phyloP scores from a whole-genome alignment of 768 basidiomycete genomes.

The Panaeolus cyanescens region DNA sequence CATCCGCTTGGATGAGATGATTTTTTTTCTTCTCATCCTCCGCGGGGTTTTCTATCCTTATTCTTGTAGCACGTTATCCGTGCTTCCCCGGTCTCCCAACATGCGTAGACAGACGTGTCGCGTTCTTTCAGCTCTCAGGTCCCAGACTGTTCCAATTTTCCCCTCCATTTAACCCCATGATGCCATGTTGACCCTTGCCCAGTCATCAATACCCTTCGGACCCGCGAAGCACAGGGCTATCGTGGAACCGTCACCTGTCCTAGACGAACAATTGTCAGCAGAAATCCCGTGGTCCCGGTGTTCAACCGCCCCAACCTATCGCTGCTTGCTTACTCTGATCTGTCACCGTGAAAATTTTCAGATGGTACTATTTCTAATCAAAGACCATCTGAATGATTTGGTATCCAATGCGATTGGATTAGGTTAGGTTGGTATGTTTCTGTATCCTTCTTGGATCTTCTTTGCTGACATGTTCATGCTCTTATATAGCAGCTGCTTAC shows the following conservation, averaged over 20 bases:
- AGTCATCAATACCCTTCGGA: neutral
- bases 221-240: neutral
- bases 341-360: neutral
- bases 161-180: neutral
- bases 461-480: neutral
- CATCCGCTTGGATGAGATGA: neutral
- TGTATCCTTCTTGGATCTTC: neutral
- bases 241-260: neutral
- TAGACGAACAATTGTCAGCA: neutral
- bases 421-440: neutral
- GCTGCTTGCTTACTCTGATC: neutral
- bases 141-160: neutral
- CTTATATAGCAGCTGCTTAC: neutral
- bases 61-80: slow-evolving; percentile 1
- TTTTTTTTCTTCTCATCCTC: neutral
- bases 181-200: neutral
- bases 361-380: neutral
- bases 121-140: neutral
- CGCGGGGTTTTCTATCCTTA: neutral
- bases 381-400: neutral
- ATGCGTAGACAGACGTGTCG: slow-evolving; percentile 1
- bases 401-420: neutral
- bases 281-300: neutral
- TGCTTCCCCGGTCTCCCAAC: slow-evolving; percentile 3
- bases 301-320: neutral